Base-by-base conservation (phyloP, 169 alveolate genomes). In the Eimeria falciformis region DNA sequence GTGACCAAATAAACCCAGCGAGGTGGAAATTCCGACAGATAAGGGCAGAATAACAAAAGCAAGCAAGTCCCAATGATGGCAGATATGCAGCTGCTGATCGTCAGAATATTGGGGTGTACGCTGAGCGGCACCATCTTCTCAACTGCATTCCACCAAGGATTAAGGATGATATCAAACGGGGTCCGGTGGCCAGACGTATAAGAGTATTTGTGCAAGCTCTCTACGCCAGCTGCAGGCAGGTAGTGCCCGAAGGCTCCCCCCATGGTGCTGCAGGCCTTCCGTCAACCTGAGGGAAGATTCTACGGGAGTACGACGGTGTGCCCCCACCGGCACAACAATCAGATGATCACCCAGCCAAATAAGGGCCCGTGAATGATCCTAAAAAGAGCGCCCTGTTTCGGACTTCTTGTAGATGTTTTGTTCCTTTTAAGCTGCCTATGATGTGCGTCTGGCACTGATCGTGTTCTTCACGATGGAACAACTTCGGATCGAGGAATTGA, bases 121-220 rank as follows among this genome's bases (percentile, higher is more conserved):
- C 25, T 43, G 6, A 66, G n/a, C 1, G 93, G 93, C 9, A 89
- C 62, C 27, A 55, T 43, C 55, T 47, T 73, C 37, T 65, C 93
- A 11, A 77, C 93, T 2, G 58, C 84, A 9, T 89, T 90, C 93
- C 93, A 89, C 88, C 88, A 89, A 27, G 93, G 93, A 27, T 73
- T 89, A 88, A 89, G 56, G 21, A 89, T 9, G 46, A 14, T 55
- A 46, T 89, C 93, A 27, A 89, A 47, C 12, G 93, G 93, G 1
- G 93, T 89, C n/a, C 85, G 85, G 46, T 82, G 89, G 1, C 93
- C 93, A 17, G 90, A 75, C 5, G 73, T 50, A 43, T 89, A 89
- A 18, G 84, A 69, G 62, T 89, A 89, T 50, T 66, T 73, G 62
- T 89, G 93, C 29, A 89, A 55, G 45, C 71, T 89, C 53, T 50